These are phyloP conservation scores for Aspergillus ruber DNA, from an alignment of 2,329 filamentous ascomycete genomes.

Conservation along the genomic window DNA sequence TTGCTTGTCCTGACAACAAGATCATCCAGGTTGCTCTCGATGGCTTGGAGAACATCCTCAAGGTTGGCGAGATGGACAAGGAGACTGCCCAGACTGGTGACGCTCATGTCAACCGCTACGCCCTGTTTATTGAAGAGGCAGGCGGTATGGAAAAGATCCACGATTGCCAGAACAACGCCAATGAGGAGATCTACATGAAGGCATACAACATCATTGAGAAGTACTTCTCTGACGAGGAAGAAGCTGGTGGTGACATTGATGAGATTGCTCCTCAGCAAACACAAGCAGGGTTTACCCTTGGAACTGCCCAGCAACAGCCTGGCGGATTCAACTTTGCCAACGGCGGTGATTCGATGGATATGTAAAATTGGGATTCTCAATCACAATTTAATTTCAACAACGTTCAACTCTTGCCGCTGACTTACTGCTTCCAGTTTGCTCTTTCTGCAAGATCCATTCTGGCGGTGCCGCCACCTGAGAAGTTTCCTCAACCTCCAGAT, in stretches of 20 bases:
- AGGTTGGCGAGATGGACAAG: slow-evolving; percentile 98
- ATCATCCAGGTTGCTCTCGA: slow-evolving; percentile 98
- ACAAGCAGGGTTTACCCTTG: slow-evolving; percentile 68
- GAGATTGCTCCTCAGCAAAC: slow-evolving; percentile 67
- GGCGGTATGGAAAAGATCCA: slow-evolving; percentile 99
- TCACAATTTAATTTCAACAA: slow-evolving; percentile 9
- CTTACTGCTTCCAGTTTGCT: slow-evolving; percentile 11
- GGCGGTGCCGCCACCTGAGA: slow-evolving; percentile 2
- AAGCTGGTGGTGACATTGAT: slow-evolving; percentile 68
- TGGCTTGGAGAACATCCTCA: slow-evolving; percentile 97
- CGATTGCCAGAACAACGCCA: slow-evolving; percentile 99
- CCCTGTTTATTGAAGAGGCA: slow-evolving; percentile 96
- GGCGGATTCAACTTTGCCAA: slow-evolving; percentile 91
- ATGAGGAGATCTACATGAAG: slow-evolving; percentile 99
- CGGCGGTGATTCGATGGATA: slow-evolving; percentile 67
- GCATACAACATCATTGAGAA: slow-evolving; percentile 99
- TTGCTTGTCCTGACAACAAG: slow-evolving; percentile 97
- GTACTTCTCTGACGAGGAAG: slow-evolving; percentile 98
- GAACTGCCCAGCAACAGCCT: slow-evolving; percentile 56
- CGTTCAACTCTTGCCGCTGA: slow-evolving; percentile 5
- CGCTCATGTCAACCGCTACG: slow-evolving; percentile 77
- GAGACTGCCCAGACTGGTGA: slow-evolving; percentile 57
- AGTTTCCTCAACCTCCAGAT: slow-evolving; percentile 3
- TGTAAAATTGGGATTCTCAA: slow-evolving; percentile 44
- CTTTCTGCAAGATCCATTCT: slow-evolving; percentile 10